Conservation (phyloP, 768 basidiomycete species). For the Boletus speciosus region DNA sequence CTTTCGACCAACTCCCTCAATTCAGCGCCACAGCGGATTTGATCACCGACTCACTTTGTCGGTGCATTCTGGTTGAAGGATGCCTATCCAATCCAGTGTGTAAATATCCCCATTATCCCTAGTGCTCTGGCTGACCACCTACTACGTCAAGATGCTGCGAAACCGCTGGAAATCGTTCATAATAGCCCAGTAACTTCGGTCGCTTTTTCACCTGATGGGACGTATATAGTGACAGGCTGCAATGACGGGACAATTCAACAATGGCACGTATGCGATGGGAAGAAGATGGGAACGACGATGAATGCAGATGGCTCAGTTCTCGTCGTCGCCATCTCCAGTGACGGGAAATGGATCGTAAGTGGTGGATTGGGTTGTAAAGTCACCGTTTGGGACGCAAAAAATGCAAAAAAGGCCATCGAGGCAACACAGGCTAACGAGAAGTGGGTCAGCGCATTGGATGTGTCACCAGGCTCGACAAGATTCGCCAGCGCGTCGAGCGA, state of each 20-base stretch:
- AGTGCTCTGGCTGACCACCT: not conserved
- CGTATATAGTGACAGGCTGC: conserved; percentile 10
- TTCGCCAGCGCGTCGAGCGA: conserved; percentile 13
- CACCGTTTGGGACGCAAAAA: conserved; percentile 12
- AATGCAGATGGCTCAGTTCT: conserved; percentile 3
- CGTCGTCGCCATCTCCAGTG: conserved; percentile 10
- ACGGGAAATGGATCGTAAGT: conserved; percentile 15
- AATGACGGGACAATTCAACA: conserved; percentile 10
- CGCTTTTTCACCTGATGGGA: conserved; percentile 15
- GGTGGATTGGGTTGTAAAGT: conserved; percentile 9
- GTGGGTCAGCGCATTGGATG: conserved; percentile 9
- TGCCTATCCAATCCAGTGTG: conserved; percentile 4
- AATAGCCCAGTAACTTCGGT: conserved; percentile 6
- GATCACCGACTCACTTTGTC: not conserved
- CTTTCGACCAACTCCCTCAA: not conserved
- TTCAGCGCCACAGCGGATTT: not conserved
- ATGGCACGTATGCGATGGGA: conserved; percentile 9
- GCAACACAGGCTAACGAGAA: not conserved
- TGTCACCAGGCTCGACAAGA: conserved; percentile 16
- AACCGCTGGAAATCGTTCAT: conserved; percentile 8
- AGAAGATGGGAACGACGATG: conserved; percentile 9
- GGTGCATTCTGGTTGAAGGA: not conserved
- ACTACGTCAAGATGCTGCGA: not conserved
- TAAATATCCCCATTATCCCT: not conserved
- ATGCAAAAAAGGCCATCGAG: not conserved